These are phyloP conservation scores for Suillus americanus DNA, from an alignment of 768 basidiomycete species.

Conservation along the genomic window DNA sequence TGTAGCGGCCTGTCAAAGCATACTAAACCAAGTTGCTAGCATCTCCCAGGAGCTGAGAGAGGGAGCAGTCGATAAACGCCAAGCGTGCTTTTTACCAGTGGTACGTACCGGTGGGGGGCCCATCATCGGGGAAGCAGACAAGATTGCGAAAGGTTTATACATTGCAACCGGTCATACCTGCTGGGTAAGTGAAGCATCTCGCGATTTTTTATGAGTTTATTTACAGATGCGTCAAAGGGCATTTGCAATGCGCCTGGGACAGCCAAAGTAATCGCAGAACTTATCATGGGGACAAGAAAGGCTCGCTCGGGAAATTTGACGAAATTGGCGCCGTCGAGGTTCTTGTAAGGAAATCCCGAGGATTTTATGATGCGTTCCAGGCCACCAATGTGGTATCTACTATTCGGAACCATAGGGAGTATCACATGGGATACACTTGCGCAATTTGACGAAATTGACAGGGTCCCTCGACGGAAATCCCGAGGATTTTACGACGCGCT, in stretches of 20 bases:
- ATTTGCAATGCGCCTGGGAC: conserved; percentile 86
- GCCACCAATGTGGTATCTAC: background rate
- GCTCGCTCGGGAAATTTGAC: conserved; percentile 55
- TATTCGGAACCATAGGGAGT: background rate
- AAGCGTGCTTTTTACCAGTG: conserved; percentile 81
- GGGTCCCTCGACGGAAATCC: conserved; percentile 30
- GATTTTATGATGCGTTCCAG: background rate
- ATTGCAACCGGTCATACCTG: conserved; percentile 80
- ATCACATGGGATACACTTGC: conserved; percentile 35
- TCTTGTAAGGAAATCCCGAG: conserved; percentile 24
- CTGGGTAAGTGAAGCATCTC: conserved; percentile 52
- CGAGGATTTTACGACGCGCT: background rate
- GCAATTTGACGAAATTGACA: conserved; percentile 48
- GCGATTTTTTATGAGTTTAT: conserved; percentile 1
- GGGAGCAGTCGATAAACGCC: conserved; percentile 50
- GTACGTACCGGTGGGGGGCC: conserved; percentile 62
- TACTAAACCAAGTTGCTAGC: conserved; percentile 56
- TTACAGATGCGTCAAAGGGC: conserved; percentile 42
- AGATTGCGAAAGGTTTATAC: conserved; percentile 60
- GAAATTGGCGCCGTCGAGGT: conserved; percentile 42
- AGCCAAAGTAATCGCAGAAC: conserved; percentile 67
- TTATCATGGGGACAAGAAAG: conserved; percentile 62
- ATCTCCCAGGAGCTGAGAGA: conserved; percentile 58
- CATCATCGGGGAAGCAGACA: conserved; percentile 62
- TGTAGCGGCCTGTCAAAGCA: conserved; percentile 49